phyloP scores from a whole-genome alignment of 2,329 filamentous ascomycete species.

The Albifimbria verrucaria region DNA sequence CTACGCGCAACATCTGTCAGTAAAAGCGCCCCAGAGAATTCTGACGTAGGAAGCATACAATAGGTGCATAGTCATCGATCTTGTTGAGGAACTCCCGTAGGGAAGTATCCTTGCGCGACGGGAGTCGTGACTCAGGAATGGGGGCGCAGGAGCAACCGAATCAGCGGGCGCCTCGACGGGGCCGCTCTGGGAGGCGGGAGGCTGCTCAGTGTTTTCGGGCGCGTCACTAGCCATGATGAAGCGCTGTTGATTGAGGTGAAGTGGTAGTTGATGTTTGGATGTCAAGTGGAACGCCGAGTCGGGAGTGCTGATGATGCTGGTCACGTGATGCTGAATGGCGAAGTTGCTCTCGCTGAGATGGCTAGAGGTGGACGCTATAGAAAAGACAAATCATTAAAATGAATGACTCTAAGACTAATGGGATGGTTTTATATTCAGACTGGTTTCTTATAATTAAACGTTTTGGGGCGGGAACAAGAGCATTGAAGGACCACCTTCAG shows the following conservation, averaged over 20 bases:
- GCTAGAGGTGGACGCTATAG: too few relatives aligned
- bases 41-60: slow-evolving; percentile 56
- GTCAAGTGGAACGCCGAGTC: slow-evolving; percentile 2
- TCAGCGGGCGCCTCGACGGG: slow-evolving; percentile 17
- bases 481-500: too few relatives aligned
- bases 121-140: slow-evolving; percentile 58
- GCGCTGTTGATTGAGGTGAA: slow-evolving; percentile 11
- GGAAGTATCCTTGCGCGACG: slow-evolving; percentile 85
- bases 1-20: slow-evolving; percentile 38
- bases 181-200: slow-evolving; percentile 22
- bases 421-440: too few relatives aligned
- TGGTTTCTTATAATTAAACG: too few relatives aligned
- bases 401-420: too few relatives aligned
- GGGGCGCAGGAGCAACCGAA: slow-evolving; percentile 44
- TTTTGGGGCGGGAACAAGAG: too few relatives aligned
- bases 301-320: neutral
- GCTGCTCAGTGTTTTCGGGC: slow-evolving; percentile 29
- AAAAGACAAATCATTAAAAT: too few relatives aligned
- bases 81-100: slow-evolving; percentile 89
- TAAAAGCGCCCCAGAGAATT: slow-evolving; percentile 7
- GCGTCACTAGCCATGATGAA: slow-evolving; percentile 32
- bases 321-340: slow-evolving; percentile 21
- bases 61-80: slow-evolving; percentile 98
- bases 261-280: slow-evolving; percentile 7
- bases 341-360: too few relatives aligned